Evolutionary conservation across 1,284 basidiomycete genomes (phyloP).

Genomic region (Cryptococcus sp.): DNA sequence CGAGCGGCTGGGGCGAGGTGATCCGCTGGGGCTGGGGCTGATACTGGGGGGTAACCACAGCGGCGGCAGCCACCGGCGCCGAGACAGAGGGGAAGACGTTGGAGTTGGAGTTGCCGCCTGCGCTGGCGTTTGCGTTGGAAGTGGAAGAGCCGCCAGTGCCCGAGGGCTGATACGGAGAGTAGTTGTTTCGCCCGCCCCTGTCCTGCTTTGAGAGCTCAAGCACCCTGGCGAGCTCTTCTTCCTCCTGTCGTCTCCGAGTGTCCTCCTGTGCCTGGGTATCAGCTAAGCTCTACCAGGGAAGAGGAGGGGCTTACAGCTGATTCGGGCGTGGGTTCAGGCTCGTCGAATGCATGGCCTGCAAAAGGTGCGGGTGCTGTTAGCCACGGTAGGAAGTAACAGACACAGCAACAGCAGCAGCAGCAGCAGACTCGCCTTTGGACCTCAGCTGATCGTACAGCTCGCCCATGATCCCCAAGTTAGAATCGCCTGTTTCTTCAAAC

Average conservation of each 20-base stretch:
- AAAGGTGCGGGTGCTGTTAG: too few species aligned
- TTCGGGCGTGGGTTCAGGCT: constrained; percentile 56
- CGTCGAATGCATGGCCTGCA: constrained; percentile 56
- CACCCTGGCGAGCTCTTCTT: constrained; percentile 86
- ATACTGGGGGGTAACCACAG: constrained; percentile 25
- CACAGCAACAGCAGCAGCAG: not conserved
- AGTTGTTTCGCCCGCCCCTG: constrained; percentile 64
- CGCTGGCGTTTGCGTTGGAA: constrained; percentile 9
- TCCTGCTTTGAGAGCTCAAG: constrained; percentile 85
- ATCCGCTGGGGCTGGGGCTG: constrained; percentile 23
- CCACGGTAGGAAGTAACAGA: not conserved
- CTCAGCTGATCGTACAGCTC: constrained; percentile 81
- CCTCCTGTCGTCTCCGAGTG: constrained; percentile 67
- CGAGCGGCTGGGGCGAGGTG: constrained; percentile 27
- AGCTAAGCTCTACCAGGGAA: not conserved
- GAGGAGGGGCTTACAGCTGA: constrained; percentile 20
- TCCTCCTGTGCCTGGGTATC: constrained; percentile 65
- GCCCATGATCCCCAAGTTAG: constrained; percentile 82
- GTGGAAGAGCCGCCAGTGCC: constrained; percentile 20
- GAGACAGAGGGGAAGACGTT: not conserved
- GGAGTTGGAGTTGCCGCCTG: not conserved
- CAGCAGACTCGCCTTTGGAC: constrained; percentile 64
- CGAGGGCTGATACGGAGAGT: constrained; percentile 22
- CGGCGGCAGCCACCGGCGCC: constrained; percentile 49
- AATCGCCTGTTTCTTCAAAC: constrained; percentile 64